Evolutionary conservation across 495 filamentous ascomycete genomes (phyloP), one percentile per base, ranked within the genome.

Genomic region (Xeromyces bisporus): DNA sequence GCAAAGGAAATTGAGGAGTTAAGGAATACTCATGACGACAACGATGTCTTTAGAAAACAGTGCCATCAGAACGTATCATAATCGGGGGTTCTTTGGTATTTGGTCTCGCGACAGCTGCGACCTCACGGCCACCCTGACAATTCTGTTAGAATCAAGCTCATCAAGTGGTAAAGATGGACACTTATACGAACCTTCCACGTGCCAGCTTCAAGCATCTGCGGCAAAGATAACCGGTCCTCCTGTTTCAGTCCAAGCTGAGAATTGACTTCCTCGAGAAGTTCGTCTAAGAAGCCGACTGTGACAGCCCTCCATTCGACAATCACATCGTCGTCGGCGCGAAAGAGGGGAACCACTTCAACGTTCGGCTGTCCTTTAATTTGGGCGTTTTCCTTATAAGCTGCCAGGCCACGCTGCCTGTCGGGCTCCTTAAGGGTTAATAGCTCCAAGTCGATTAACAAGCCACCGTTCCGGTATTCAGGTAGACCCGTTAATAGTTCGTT

Each of bases 51-150:
- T 73, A 94, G 49, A 97, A 93, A 32, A 97, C 84, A 6, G 89
- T 96, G 27, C 89, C 89, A 50, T 97, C 89, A 37, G 80, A 91
- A 33, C 92, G 67, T 40, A 96, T 94, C 60, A 93, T 77, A 44
- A 97, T 96, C 3, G 89, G 89, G 12, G 91, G 84, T 46, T 87
- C 83, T 58, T 91, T 93, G 25, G 91, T 96, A 46, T 94, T 94
- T 5, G 89, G 89, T 37, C 89, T 66, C 34, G 80, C 91, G 31
- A 94, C 80, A 55, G 94, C 91, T 25, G 89, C 89, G 38, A 96
- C 76, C 59, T 96, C 89, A 47, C 89, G 73, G 34, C 89, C 89
- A 47, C 87, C 91, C 89, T 94, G 20, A 12, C 16, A 9, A 8
- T 29, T 5, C 18, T 26, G 36, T 67, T 49, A 66, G 44, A 25